These are phyloP conservation scores for Pholiota adiposa DNA, from an alignment of 1,284 basidiomycete species.

Conservation along the genomic window DNA sequence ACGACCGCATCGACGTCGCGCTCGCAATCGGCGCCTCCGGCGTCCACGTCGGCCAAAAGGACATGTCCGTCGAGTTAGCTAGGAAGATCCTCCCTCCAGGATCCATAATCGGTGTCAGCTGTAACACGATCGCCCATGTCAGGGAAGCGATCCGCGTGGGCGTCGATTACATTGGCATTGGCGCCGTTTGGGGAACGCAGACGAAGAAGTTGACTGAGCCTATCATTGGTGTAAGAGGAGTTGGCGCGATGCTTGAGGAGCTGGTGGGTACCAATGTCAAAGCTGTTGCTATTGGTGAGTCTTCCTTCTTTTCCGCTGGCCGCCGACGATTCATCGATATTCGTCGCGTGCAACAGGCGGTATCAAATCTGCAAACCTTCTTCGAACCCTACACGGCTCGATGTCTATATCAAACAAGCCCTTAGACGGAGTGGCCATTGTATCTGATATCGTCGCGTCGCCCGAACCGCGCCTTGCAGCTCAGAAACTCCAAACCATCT, in stretches of 20 bases:
- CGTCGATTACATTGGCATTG: conserved; percentile 89
- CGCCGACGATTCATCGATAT: background rate
- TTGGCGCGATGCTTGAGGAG: conserved; percentile 66
- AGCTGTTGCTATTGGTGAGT: conserved; percentile 82
- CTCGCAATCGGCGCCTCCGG: conserved; percentile 79
- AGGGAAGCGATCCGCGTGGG: conserved; percentile 56
- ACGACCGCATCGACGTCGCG: conserved; percentile 90
- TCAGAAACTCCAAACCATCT: conserved; percentile 45
- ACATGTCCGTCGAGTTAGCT: conserved; percentile 79
- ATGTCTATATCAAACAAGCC: conserved; percentile 59
- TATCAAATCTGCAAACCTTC: conserved; percentile 76
- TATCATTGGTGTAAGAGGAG: conserved; percentile 65
- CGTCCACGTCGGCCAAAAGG: conserved; percentile 91
- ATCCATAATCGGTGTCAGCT: conserved; percentile 83
- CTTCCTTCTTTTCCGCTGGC: background rate
- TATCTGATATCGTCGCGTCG: conserved; percentile 87
- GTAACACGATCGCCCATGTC: conserved; percentile 73
- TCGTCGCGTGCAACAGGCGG: conserved; percentile 58
- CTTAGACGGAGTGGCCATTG: conserved; percentile 87
- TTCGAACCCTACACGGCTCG: conserved; percentile 73
- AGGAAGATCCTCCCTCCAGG: conserved; percentile 72
- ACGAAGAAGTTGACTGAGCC: conserved; percentile 73
- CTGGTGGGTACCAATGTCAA: conserved; percentile 68
- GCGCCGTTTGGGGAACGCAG: conserved; percentile 75
- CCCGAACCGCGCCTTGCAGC: conserved; percentile 65